phyloP scores from a whole-genome alignment of 805 yeast species.

The Candida ficus region DNA sequence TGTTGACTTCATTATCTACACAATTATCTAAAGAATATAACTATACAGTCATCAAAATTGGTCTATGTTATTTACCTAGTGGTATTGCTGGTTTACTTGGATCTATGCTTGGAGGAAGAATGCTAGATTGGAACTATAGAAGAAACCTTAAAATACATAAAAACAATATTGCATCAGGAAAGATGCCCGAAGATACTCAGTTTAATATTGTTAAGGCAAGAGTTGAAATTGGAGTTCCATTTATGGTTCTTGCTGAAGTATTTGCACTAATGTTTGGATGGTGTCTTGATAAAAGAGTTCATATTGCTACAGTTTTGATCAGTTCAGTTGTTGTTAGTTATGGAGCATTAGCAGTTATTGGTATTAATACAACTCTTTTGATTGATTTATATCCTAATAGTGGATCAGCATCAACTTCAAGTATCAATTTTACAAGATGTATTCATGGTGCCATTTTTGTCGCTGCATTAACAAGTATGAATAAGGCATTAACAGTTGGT shows the following conservation, averaged over 20 bases:
- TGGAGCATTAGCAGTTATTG: constrained; percentile 53
- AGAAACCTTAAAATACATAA: constrained; percentile 26
- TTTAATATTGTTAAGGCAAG: constrained; percentile 56
- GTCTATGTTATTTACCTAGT: constrained; percentile 68
- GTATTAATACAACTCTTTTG: constrained; percentile 57
- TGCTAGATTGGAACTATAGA: constrained; percentile 48
- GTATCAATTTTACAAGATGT: constrained; percentile 70
- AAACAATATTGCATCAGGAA: constrained; percentile 19
- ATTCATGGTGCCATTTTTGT: constrained; percentile 64
- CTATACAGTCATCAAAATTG: constrained; percentile 52
- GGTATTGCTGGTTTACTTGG: constrained; percentile 66
- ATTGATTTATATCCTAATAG: constrained; percentile 72
- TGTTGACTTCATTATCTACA: constrained; percentile 60
- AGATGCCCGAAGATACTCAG: constrained; percentile 20
- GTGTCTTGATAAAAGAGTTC: constrained; percentile 48
- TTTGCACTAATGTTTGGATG: constrained; percentile 62
- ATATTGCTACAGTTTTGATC: constrained; percentile 42
- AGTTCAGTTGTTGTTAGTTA: constrained; percentile 52
- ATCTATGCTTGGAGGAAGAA: constrained; percentile 51
- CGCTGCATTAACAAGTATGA: constrained; percentile 64
- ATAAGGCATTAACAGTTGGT: constrained; percentile 52
- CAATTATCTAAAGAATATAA: constrained; percentile 44
- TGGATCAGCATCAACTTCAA: constrained; percentile 70
- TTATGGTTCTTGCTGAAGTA: constrained; percentile 33
- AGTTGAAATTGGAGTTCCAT: constrained; percentile 42